Conservation (phyloP, 2,329 filamentous ascomycete genomes). For the Fusarium penzigii region DNA sequence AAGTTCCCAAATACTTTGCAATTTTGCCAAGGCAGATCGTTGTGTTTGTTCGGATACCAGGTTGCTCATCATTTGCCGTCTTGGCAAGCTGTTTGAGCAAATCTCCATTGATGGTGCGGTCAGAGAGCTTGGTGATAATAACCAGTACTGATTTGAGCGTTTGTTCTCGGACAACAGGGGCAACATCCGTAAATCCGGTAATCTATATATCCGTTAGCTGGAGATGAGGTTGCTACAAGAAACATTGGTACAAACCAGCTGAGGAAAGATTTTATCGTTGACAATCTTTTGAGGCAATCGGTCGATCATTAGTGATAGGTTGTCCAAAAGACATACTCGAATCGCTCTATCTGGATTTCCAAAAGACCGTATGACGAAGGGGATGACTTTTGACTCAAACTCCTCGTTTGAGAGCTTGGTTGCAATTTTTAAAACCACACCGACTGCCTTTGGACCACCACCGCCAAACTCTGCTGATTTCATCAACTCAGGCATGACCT, state of each 20-base stretch:
- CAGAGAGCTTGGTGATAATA: slow-evolving; percentile 85
- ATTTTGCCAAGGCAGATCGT: slow-evolving; percentile 98
- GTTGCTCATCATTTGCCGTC: slow-evolving; percentile 96
- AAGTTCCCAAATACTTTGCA: slow-evolving; percentile 78
- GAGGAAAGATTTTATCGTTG: slow-evolving; percentile 95
- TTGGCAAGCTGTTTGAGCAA: slow-evolving; percentile 88
- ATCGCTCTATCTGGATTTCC: slow-evolving; percentile 89
- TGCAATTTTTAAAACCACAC: slow-evolving; percentile 87
- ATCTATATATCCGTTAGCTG: slow-evolving; percentile 53
- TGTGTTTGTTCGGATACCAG: slow-evolving; percentile 95
- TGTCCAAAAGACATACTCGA: slow-evolving; percentile 87
- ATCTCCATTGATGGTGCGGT: slow-evolving; percentile 91
- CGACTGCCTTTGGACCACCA: slow-evolving; percentile 87
- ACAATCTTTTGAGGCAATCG: slow-evolving; percentile 84
- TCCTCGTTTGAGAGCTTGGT: slow-evolving; percentile 86
- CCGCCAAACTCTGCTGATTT: slow-evolving; percentile 99
- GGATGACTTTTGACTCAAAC: slow-evolving; percentile 80
- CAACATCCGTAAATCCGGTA: slow-evolving; percentile 91
- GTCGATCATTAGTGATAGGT: slow-evolving; percentile 87
- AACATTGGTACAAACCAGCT: slow-evolving; percentile 63
- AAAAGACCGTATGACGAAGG: slow-evolving; percentile 85
- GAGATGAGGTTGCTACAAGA: background rate
- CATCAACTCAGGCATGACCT: slow-evolving; percentile 90
- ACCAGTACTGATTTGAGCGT: slow-evolving; percentile 92
- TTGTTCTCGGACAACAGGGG: slow-evolving; percentile 90